Evolutionary conservation across 2,329 filamentous ascomycete genomes (phyloP).

Genomic region (Fusarium veterinarium): DNA sequence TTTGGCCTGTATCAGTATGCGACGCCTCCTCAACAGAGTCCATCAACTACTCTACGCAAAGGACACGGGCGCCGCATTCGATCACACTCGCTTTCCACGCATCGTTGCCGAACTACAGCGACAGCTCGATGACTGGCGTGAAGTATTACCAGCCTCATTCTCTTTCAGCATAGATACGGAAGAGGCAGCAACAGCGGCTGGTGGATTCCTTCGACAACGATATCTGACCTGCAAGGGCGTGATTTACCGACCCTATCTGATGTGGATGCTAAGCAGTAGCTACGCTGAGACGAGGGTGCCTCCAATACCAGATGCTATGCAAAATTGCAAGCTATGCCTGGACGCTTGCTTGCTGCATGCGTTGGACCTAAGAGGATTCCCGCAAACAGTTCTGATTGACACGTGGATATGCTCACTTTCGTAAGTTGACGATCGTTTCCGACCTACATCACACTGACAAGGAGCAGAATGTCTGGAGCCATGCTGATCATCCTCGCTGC

Average conservation of each 20-base stretch:
- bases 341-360: constrained; percentile 62
- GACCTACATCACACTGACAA: accelerated
- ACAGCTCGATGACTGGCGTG: constrained; percentile 62
- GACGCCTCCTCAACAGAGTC: constrained; percentile 60
- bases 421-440: constrained; percentile 47
- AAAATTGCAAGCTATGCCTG: constrained; percentile 58
- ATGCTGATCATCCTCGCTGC: constrained; percentile 62
- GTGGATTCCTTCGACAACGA: constrained; percentile 61
- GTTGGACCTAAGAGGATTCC: constrained; percentile 58
- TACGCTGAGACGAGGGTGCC: constrained; percentile 42
- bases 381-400: constrained; percentile 63
- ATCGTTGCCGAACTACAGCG: constrained; percentile 62
- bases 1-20: constrained; percentile 64
- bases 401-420: constrained; percentile 67
- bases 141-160: constrained; percentile 57
- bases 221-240: constrained; percentile 64
- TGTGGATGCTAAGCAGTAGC: constrained; percentile 59
- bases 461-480: constrained; percentile 58
- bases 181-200: constrained; percentile 53
- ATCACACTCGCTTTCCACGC: constrained; percentile 58
- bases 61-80: constrained; percentile 57
- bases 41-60: constrained; percentile 62
- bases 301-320: constrained; percentile 50
- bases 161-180: constrained; percentile 52
- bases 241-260: constrained; percentile 64